These are phyloP conservation scores for Cupressus sempervirens DNA, from an alignment of 75 land plant genomes.

Conservation along the genomic window DNA sequence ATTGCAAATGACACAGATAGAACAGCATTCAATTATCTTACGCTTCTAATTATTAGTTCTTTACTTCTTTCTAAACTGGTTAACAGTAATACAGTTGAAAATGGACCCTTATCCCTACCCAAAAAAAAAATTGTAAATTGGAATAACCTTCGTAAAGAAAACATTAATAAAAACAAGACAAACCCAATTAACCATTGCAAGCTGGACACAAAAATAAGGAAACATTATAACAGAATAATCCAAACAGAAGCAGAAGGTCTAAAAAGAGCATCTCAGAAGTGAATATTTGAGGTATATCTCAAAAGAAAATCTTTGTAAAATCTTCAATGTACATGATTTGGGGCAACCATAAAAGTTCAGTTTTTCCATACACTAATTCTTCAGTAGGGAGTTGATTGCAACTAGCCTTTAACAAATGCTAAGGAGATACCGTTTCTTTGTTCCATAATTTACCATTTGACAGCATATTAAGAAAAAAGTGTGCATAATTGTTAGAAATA, in stretches of 20 bases:
- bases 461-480: too few relatives aligned
- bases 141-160: neutral
- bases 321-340: neutral
- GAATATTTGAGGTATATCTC: neutral
- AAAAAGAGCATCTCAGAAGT: neutral
- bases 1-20: neutral
- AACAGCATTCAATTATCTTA: neutral
- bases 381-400: neutral
- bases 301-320: neutral
- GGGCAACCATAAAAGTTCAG: neutral
- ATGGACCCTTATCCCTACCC: too few relatives aligned
- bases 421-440: neutral
- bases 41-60: neutral
- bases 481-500: too few relatives aligned
- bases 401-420: neutral
- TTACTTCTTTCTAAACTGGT: neutral
- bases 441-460: too few relatives aligned
- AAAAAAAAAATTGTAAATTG: neutral
- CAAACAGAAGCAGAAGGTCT: neutral
- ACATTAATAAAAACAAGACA: neutral
- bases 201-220: neutral
- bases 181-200: neutral
- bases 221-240: neutral
- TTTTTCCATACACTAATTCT: neutral
- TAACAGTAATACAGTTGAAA: too few relatives aligned